Percentiles rank a stretch among this genome's conserved stretches.
phyloP scores from a whole-genome alignment of 2,329 filamentous ascomycete genomes.

The Xylariaceae sp. region DNA sequence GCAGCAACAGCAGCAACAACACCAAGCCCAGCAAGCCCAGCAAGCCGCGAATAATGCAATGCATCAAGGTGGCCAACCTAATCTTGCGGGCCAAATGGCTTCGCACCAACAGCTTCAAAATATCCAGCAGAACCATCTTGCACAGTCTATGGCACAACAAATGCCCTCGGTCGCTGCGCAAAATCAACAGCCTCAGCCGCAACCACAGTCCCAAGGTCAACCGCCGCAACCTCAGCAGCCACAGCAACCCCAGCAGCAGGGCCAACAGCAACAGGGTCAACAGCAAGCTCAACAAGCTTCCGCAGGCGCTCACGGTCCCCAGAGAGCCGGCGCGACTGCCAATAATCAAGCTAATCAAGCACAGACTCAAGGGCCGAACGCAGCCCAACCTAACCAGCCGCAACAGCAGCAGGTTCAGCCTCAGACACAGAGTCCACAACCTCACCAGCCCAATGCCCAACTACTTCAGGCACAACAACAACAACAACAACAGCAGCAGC shows the following conservation, averaged over 20 bases:
- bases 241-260: slow-evolving; percentile 20
- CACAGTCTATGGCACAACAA: slow-evolving; percentile 47
- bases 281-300: slow-evolving; percentile 29
- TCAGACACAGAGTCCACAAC: slow-evolving; percentile 47
- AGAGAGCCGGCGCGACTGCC: slow-evolving; percentile 28
- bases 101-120: slow-evolving; percentile 51
- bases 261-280: slow-evolving; percentile 30
- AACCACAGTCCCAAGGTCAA: slow-evolving; percentile 34
- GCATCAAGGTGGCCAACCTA: slow-evolving; percentile 45
- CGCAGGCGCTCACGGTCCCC: slow-evolving; percentile 32
- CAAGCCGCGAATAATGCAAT: slow-evolving; percentile 51
- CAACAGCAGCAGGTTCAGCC: slow-evolving; percentile 43
- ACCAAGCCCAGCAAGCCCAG: slow-evolving; percentile 49
- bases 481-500: slow-evolving; percentile 39
- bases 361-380: slow-evolving; percentile 41
- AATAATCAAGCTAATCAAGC: slow-evolving; percentile 37
- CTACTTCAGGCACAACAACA: slow-evolving; percentile 48
- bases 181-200: slow-evolving; percentile 41
- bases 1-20: slow-evolving; percentile 37
- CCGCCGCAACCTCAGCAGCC: slow-evolving; percentile 25
- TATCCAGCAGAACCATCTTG: slow-evolving; percentile 43
- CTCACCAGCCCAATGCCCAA: slow-evolving; percentile 43
- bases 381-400: slow-evolving; percentile 31
- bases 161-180: slow-evolving; percentile 45
- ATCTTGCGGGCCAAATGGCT: slow-evolving; percentile 46